These are phyloP conservation scores for Yarrowia sp. DNA, from an alignment of 805 yeast genomes.

Conservation along the genomic window DNA sequence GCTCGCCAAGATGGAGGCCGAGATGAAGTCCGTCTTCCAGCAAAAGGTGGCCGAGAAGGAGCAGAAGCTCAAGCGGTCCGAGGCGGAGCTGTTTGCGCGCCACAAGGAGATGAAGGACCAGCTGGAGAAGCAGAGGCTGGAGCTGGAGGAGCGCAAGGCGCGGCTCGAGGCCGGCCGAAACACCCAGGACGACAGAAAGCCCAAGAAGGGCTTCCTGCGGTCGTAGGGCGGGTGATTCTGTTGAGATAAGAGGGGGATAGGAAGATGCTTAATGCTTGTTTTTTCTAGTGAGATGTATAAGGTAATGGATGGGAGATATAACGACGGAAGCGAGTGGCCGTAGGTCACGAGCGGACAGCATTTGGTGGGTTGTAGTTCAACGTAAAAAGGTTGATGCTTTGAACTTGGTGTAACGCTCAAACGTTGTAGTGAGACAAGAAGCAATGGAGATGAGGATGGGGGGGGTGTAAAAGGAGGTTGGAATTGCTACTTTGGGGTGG, in stretches of 20 bases:
- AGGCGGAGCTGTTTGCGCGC: slow-evolving; percentile 92
- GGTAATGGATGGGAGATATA: slow-evolving; percentile 19
- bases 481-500: too few relatives aligned
- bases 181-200: slow-evolving; percentile 35
- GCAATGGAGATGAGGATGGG: neutral
- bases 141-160: slow-evolving; percentile 88
- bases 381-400: too few relatives aligned
- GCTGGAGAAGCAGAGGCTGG: slow-evolving; percentile 82
- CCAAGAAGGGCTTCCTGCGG: slow-evolving; percentile 37
- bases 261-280: slow-evolving; percentile 31
- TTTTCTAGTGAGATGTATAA: slow-evolving; percentile 17
- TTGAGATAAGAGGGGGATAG: slow-evolving; percentile 1
- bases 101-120: slow-evolving; percentile 98
- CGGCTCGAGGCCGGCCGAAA: slow-evolving; percentile 56
- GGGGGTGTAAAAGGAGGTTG: too few relatives aligned
- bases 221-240: slow-evolving; percentile 7
- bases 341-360: too few relatives aligned
- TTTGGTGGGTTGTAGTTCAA: too few relatives aligned
- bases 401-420: too few relatives aligned
- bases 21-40: slow-evolving; percentile 96
- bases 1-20: slow-evolving; percentile 90
- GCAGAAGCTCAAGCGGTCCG: slow-evolving; percentile 94
- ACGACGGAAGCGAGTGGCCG: neutral
- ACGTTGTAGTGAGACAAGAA: neutral
- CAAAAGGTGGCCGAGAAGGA: slow-evolving; percentile 97